Percentiles rank a stretch among this genome's conserved stretches.
phyloP scores from a whole-genome alignment of 176 grass and related monocot genomes.

The Urochloa ruziziensis region DNA sequence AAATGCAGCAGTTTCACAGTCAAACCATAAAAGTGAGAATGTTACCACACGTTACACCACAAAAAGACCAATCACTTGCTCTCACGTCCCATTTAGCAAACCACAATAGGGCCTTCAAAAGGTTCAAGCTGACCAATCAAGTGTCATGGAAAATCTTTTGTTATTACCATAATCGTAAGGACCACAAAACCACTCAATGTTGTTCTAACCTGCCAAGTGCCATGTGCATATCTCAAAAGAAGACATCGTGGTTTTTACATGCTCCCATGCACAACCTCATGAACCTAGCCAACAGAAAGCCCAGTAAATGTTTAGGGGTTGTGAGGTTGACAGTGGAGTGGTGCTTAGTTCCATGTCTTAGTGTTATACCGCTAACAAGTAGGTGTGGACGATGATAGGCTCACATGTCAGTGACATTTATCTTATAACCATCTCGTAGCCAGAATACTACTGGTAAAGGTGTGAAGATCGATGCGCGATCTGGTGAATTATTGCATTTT shows the following conservation, averaged over 20 bases:
- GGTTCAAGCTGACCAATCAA: not conserved
- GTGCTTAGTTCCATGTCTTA: no score
- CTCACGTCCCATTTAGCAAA: not conserved
- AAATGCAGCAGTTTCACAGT: not conserved
- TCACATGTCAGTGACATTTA: not conserved
- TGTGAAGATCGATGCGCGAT: not conserved
- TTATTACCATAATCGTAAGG: constrained; percentile 44
- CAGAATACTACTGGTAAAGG: not conserved
- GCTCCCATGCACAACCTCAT: constrained; percentile 16
- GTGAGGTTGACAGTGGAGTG: not conserved
- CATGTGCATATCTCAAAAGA: constrained; percentile 51
- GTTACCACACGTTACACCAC: not conserved
- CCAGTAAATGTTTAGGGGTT: not conserved
- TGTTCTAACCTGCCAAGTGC: constrained; percentile 28
- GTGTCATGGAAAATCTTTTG: constrained; percentile 9
- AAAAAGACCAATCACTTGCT: constrained; percentile 5
- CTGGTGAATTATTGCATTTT: not conserved
- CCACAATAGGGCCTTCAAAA: constrained; percentile 21
- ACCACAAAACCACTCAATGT: constrained; percentile 49
- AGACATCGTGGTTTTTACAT: constrained; percentile 8
- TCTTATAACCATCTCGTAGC: not conserved
- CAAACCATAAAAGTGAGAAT: constrained; percentile 27
- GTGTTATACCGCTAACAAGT: not conserved
- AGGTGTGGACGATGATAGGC: not conserved
- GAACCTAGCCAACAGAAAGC: not conserved